Conservation (phyloP, 2,329 filamentous ascomycete genomes). For the Pyrenochaeta sp. region DNA sequence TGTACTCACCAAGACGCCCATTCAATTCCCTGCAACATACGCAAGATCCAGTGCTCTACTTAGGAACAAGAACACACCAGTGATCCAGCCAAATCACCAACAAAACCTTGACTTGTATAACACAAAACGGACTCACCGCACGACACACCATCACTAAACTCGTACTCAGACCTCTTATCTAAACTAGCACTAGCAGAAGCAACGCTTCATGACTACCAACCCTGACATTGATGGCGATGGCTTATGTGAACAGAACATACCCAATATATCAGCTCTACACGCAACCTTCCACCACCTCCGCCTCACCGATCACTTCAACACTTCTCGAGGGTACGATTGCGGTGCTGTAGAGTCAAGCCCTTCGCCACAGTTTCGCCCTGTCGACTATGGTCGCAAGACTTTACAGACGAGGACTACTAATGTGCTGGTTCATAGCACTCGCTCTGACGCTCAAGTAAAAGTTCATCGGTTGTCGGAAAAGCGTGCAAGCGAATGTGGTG, state of each 20-base stretch:
- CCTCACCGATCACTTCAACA: neutral
- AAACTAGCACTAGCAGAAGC: no score
- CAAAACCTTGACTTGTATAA: no score
- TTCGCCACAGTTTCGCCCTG: neutral
- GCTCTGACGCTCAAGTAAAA: neutral
- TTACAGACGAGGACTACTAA: neutral
- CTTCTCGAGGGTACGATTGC: neutral
- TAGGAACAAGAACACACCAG: no score
- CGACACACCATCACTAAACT: no score
- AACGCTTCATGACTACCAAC: no score
- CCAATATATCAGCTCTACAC: neutral
- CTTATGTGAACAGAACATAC: neutral
- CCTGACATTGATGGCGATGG: neutral
- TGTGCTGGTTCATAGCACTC: neutral
- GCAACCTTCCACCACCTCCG: neutral
- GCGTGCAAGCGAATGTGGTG: neutral
- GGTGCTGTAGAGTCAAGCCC: neutral
- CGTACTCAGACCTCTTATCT: no score
- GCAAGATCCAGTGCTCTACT: no score
- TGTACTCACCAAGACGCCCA: no score
- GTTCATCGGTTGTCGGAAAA: neutral
- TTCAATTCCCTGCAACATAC: no score
- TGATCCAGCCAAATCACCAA: no score
- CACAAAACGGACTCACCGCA: no score
- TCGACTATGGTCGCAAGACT: neutral